phyloP scores from a whole-genome alignment of 768 basidiomycete species.

The Suillus placidus region DNA sequence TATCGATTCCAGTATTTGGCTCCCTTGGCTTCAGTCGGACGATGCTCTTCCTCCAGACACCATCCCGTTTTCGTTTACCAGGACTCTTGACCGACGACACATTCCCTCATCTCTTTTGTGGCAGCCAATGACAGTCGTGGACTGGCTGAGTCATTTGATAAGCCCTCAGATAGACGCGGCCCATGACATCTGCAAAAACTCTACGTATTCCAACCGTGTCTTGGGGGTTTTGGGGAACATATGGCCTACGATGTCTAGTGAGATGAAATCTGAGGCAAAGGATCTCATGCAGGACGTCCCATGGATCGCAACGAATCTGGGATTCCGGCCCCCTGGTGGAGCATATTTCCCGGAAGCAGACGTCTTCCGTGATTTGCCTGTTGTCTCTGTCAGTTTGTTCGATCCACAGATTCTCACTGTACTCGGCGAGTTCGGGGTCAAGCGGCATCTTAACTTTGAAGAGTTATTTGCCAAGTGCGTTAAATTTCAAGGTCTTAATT shows the following conservation, averaged over 20 bases:
- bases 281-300: conserved; percentile 49
- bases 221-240: conserved; percentile 44
- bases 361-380: conserved; percentile 84
- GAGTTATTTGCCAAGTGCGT: conserved; percentile 76
- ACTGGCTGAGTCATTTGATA: conserved; percentile 72
- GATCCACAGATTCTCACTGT: conserved; percentile 62
- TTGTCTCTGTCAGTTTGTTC: conserved; percentile 55
- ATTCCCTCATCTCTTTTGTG: conserved; percentile 68
- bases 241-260: conserved; percentile 65
- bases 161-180: conserved; percentile 47
- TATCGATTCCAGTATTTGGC: conserved; percentile 59
- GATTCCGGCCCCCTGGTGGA: conserved; percentile 67
- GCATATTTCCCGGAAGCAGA: conserved; percentile 86
- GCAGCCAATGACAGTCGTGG: conserved; percentile 66
- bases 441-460: conserved; percentile 83
- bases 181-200: conserved; percentile 60
- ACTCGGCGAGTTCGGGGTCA: conserved; percentile 66
- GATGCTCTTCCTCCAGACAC: conserved; percentile 77
- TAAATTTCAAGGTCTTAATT: neutral
- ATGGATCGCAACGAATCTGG: conserved; percentile 75
- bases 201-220: conserved; percentile 78
- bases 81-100: conserved; percentile 51
- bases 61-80: conserved; percentile 67
- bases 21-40: conserved; percentile 62
- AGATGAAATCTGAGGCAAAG: conserved; percentile 51